Conservation (phyloP, 345 rosid species). For the Firmiana major region DNA sequence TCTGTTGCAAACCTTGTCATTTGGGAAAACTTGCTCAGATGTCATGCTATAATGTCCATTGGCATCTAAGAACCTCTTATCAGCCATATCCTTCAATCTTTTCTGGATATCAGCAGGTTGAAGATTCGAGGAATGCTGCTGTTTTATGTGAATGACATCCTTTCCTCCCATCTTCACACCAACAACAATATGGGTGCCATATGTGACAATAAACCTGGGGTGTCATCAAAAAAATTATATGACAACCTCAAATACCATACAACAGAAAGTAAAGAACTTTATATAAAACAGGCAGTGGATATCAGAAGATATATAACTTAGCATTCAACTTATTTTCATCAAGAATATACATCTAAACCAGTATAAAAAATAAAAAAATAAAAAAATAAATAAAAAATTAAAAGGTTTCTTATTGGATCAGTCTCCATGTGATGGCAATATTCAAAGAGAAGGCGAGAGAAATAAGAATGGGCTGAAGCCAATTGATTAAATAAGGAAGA, state of each 20-base stretch:
- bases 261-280: not conserved
- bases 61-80: conserved; percentile 53
- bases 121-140: conserved; percentile 58
- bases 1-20: conserved; percentile 34
- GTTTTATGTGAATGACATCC: conserved; percentile 66
- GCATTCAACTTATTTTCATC: not conserved
- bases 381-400: too few species aligned
- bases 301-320: not conserved
- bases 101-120: conserved; percentile 62
- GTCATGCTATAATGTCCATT: conserved; percentile 39
- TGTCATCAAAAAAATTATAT: not conserved
- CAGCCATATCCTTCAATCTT: conserved; percentile 61
- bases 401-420: not conserved
- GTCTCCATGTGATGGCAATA: not conserved
- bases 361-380: too few species aligned
- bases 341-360: not conserved
- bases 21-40: conserved; percentile 34
- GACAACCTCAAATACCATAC: not conserved
- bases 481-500: not conserved
- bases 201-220: conserved; percentile 61
- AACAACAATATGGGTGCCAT: conserved; percentile 69
- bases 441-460: not conserved
- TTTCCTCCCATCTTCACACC: conserved; percentile 81
- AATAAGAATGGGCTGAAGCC: not conserved
- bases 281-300: not conserved